Conservation (phyloP, 2,329 filamentous ascomycete genomes). For the Pseudocercospora fijiensis region DNA sequence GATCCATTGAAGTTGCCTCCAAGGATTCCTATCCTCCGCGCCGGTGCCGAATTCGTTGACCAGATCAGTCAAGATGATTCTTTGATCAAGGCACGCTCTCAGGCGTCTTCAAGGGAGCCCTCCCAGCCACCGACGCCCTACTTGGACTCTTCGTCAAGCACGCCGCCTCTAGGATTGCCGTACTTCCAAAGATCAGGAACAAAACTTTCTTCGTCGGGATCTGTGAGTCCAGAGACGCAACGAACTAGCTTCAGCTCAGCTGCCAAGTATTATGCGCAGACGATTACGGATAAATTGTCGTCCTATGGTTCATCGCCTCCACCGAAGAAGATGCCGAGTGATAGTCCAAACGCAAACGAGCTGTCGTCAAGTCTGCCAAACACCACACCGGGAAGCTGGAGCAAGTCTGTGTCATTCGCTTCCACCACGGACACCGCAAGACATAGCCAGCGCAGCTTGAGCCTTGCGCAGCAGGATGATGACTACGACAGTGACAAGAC, state of each 20-base stretch:
- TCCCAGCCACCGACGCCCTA: constrained; percentile 36
- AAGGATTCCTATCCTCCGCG: constrained; percentile 20
- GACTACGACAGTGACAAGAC: constrained; percentile 38
- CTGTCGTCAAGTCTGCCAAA: constrained; percentile 33
- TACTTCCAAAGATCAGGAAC: constrained; percentile 26
- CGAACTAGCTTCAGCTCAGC: constrained; percentile 38
- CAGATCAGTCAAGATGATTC: constrained; percentile 17
- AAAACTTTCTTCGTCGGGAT: constrained; percentile 30
- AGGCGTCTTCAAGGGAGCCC: constrained; percentile 28
- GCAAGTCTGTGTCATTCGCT: constrained; percentile 40
- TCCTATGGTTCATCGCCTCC: constrained; percentile 38
- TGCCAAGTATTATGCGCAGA: constrained; percentile 38
- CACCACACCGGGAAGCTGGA: constrained; percentile 48
- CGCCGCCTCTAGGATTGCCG: constrained; percentile 31
- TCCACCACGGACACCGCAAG: constrained; percentile 37
- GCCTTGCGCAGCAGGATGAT: constrained; percentile 30
- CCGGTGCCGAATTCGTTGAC: constrained; percentile 17
- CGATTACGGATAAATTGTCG: constrained; percentile 36
- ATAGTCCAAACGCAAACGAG: constrained; percentile 32
- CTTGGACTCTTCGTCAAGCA: constrained; percentile 32
- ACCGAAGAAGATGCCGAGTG: constrained; percentile 24
- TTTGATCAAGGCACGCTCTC: constrained; percentile 25
- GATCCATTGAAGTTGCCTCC: constrained; percentile 1
- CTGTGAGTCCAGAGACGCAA: constrained; percentile 35
- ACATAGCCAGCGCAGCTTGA: constrained; percentile 37